Conservation (phyloP, 139 green algal species). For the Yamagishiella unicocca region DNA sequence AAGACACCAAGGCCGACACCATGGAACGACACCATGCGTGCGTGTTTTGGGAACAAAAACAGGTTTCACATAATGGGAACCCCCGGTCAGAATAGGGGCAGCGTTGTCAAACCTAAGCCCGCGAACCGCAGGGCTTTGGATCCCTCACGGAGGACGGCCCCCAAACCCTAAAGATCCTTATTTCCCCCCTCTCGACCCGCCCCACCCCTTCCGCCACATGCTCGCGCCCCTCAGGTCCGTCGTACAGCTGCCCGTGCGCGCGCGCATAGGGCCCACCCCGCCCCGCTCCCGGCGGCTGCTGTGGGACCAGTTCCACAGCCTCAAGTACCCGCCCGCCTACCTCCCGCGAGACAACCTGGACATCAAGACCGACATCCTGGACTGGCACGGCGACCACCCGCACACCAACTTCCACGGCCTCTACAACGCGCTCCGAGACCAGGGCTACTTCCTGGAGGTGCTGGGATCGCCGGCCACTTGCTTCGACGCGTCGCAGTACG, state of each 20-base stretch:
- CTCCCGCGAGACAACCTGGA: slow-evolving; percentile 92
- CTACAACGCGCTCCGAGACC: slow-evolving; percentile 81
- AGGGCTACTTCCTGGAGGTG: slow-evolving; percentile 71
- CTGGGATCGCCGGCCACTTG: slow-evolving; percentile 93
- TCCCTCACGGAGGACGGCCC: too few species aligned
- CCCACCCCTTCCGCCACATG: too few species aligned
- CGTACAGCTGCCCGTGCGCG: slow-evolving; percentile 78
- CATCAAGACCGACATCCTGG: slow-evolving; percentile 91
- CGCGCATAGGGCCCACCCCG: slow-evolving; percentile 79
- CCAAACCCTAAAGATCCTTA: too few species aligned
- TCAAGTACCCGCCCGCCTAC: slow-evolving; percentile 97
- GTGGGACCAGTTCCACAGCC: slow-evolving; percentile 96
- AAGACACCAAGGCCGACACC: too few species aligned
- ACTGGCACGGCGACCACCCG: slow-evolving; percentile 99
- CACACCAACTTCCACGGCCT: slow-evolving; percentile 97
- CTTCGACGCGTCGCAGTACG: slow-evolving; percentile 94
- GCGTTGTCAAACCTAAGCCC: too few species aligned
- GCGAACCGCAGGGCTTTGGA: too few species aligned
- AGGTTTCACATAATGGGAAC: too few species aligned
- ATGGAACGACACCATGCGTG: too few species aligned
- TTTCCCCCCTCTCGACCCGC: too few species aligned
- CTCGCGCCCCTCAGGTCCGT: too few species aligned
- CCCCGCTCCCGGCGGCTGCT: slow-evolving; percentile 86
- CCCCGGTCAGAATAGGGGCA: too few species aligned
- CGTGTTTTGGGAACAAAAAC: too few species aligned